Base-by-base conservation (phyloP, 306 rosid genomes). In the Lupinus albus region DNA sequence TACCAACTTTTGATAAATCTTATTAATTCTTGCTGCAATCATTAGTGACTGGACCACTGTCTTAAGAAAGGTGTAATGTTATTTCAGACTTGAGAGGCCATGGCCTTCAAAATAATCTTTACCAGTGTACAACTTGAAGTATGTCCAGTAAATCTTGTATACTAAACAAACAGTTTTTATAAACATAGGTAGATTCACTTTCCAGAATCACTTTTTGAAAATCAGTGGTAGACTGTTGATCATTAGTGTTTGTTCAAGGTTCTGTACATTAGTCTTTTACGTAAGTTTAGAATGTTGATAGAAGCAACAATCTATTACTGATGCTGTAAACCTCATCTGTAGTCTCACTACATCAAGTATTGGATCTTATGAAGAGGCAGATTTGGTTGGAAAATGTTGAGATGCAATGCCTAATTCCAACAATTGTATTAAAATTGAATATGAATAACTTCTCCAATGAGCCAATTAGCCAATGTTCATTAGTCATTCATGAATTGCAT, bases 321-420 rank as follows among this genome's bases (percentile, higher is more conserved):
- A 48, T 15, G n/a, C 3, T 50, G 3, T 33, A n/a, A 52, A 48
- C 11, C 30, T 33, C 44, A 8, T 48, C 6, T 11, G 2, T 48
- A 33, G 59, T 9, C 45, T 30, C 10, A 50, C 2, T 32, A 7
- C 11, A 11, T 56, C 62, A 6, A 32, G 11, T 56, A 36, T 56
- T 54, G 38, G 38, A 54, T 53, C 38, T 53, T 53, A 12, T 11
- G 48, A 21, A 53, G 60, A 53, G 10, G 18, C 59, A 25, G 64
- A 59, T 5, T 59, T 14, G 64, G 47, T 59, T 59, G 28, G 4
- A 35, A 35, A 14, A 59, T 0, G 5, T 11, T 59, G 64, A 35
- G 8, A 36, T 58, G 64, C 17, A 32, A 61, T 41, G 50, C 11
- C 28, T 33, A n/a, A 38, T 33, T 32, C 41, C n/a, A 3, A 30